phyloP scores from a whole-genome alignment of 495 filamentous ascomycete genomes.

The Gamarada debralockiae region DNA sequence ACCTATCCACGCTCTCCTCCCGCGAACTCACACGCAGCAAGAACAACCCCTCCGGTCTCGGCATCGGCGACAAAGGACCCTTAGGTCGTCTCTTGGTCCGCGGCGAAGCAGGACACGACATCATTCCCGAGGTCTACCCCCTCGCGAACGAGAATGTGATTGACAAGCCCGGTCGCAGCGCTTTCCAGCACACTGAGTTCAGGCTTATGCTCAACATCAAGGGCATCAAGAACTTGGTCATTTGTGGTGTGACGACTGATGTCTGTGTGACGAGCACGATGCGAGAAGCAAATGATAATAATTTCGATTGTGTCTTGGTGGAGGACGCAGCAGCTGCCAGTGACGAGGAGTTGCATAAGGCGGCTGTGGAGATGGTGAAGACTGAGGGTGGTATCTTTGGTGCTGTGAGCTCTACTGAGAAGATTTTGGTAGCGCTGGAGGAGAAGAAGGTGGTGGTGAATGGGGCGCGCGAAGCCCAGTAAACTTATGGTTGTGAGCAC shows the following conservation, averaged over 20 bases:
- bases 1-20: constrained; percentile 55
- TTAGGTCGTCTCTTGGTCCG: constrained; percentile 61
- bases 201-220: constrained; percentile 55
- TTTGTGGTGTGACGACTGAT: constrained; percentile 67
- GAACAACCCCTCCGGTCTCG: constrained; percentile 47
- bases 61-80: constrained; percentile 58
- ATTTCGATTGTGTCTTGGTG: constrained; percentile 22
- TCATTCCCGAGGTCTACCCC: constrained; percentile 56
- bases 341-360: constrained; percentile 6
- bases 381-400: constrained; percentile 26
- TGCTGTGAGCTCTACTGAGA: constrained; percentile 11
- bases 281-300: constrained; percentile 60
- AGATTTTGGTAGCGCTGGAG: constrained; percentile 10
- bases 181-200: constrained; percentile 64
- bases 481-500: too few relatives aligned
- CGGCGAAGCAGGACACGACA: constrained; percentile 60
- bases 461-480: too few relatives aligned
- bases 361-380: constrained; percentile 16
- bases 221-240: constrained; percentile 56
- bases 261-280: constrained; percentile 64
- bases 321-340: constrained; percentile 19
- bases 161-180: constrained; percentile 65
- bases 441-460: neutral
- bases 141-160: constrained; percentile 55
- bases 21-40: constrained; percentile 51